These are phyloP conservation scores for Penicillium sp. DNA, from an alignment of 2,329 filamentous ascomycete species.

Conservation along the genomic window DNA sequence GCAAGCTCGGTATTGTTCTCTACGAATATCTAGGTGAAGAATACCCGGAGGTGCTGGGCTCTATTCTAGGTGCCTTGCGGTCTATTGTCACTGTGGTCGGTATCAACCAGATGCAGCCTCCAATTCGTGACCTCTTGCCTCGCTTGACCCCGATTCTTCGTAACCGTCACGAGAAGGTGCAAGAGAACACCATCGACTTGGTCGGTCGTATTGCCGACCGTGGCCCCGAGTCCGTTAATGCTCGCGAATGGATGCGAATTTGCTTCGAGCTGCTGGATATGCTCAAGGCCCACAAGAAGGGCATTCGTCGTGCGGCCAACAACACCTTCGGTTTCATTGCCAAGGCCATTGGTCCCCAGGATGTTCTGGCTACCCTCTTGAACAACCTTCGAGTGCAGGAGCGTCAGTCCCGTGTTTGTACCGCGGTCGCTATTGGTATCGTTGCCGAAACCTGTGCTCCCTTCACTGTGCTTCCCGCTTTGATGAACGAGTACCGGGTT, in stretches of 20 bases:
- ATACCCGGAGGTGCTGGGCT: conserved; percentile 95
- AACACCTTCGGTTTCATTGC: conserved; percentile 99
- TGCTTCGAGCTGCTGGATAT: conserved; percentile 99
- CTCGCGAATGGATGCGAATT: conserved; percentile 99
- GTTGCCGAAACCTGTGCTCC: conserved; percentile 97
- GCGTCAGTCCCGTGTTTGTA: conserved; percentile 96
- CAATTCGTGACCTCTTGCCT: conserved; percentile 92
- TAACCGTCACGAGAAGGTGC: conserved; percentile 98
- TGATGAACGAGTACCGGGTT: conserved; percentile 99
- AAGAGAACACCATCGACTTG: conserved; percentile 97
- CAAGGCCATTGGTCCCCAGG: conserved; percentile 96
- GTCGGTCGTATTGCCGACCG: conserved; percentile 97
- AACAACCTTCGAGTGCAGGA: conserved; percentile 98
- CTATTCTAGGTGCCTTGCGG: conserved; percentile 89
- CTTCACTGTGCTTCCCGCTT: conserved; percentile 94
- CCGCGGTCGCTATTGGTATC: conserved; percentile 96
- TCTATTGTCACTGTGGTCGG: conserved; percentile 98
- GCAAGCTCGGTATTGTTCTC: conserved; percentile 88
- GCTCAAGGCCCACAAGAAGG: conserved; percentile 99
- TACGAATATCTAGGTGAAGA: conserved; percentile 99
- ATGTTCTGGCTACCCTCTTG: conserved; percentile 90
- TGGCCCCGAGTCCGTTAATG: conserved; percentile 93
- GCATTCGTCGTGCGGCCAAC: conserved; percentile 95
- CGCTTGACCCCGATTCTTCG: conserved; percentile 96
- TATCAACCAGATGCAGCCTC: conserved; percentile 97